Evolutionary conservation across 805 yeast genomes (phyloP), one percentile per base, ranked within the genome.

Genomic region (Monosporozyma aquatica): DNA sequence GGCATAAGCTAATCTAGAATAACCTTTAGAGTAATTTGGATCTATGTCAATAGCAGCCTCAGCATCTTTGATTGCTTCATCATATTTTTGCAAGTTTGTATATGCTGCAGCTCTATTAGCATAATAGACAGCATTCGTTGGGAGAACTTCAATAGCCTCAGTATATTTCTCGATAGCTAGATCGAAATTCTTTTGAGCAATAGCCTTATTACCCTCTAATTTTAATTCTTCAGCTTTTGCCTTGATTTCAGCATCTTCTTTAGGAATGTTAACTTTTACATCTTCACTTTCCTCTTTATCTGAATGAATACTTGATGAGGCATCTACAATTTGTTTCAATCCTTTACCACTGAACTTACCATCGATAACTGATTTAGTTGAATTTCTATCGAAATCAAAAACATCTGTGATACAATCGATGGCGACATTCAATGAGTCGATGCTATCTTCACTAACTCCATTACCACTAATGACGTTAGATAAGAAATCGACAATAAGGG

Each of bases 81-180:
- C 82, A 58, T 84, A 89, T 47, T 87, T 69, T 48, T 77, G 74
- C 24, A 75, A 56, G 5, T 95, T 85, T 9, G 95, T 83, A 65
- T 84, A 79, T 3, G 97, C 97, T 34, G 98, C 98, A 11, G 98
- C 97, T 59, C 98, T 79, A 68, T 92, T 92, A 27, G 97, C 87
- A 47, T 75, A 76, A 64, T 81, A 92, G 17, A 92, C 85, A 14
- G 89, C 87, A 61, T 87, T 87, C 14, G 71, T 62, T 43, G 87
- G 78, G 50, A 78, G 71, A 47, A 80, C 64, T 20, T 66, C 76
- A 52, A 92, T 76, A 9, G 97, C 97, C 42, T 76, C 78, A 6
- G 95, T 74, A 65, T 92, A 92, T 51, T 80, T 77, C 20, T 71
- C 74, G 41, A 87, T 72, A 4, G 98, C 97, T 29, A 62, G 69